These are phyloP conservation scores for Solanum paucissectum DNA, from an alignment of 257 asterid genomes.

Conservation along the genomic window DNA sequence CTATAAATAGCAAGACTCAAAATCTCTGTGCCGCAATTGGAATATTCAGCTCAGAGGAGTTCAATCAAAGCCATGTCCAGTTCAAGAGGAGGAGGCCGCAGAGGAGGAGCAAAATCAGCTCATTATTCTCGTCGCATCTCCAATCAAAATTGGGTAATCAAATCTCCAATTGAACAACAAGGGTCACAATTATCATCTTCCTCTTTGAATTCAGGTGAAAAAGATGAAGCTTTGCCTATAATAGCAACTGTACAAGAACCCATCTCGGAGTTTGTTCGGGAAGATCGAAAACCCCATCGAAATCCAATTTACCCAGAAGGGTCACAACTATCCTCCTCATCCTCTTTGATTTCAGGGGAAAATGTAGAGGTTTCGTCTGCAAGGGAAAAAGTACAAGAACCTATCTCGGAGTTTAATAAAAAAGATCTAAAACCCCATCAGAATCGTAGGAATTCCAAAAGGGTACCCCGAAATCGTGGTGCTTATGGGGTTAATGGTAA, in stretches of 20 bases:
- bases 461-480: slow-evolving; percentile 6
- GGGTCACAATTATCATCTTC: not conserved
- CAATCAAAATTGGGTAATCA: not conserved
- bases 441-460: slow-evolving; percentile 9
- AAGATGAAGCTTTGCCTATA: not conserved
- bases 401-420: not conserved
- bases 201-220: not conserved
- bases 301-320: not conserved
- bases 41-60: not conserved
- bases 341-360: not conserved
- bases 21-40: not conserved
- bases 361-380: not conserved
- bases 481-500: slow-evolving; percentile 5
- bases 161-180: not conserved
- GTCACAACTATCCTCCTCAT: not conserved
- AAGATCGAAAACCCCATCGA: not conserved
- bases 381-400: not conserved
- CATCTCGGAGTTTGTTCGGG: not conserved
- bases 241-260: not conserved
- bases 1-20: not conserved
- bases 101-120: not conserved
- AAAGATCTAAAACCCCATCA: not conserved
- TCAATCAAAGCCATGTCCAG: not conserved
- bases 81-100: not conserved
- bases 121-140: not conserved